Evolutionary conservation across 495 filamentous ascomycete species (phyloP).

Genomic region (Cudoniella acicularis): DNA sequence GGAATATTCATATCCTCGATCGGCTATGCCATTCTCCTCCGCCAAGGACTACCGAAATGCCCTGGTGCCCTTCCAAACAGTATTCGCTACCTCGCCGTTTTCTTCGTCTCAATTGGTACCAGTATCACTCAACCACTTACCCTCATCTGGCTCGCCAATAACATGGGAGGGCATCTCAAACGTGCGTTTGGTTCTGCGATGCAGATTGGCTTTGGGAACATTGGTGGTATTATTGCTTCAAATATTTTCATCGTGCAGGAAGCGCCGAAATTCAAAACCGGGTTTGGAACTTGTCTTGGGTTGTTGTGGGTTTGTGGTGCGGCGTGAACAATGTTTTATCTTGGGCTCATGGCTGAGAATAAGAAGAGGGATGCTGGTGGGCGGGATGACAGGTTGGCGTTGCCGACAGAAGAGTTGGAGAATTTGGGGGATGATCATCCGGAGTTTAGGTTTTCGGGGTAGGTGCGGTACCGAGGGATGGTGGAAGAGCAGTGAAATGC

Average conservation of each 20-base stretch:
- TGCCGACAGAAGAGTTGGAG: slow-evolving; percentile 30
- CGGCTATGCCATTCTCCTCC: slow-evolving; percentile 43
- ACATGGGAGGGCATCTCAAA: slow-evolving; percentile 59
- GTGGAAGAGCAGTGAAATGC: no score
- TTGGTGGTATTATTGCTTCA: slow-evolving; percentile 52
- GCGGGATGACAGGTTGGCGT: slow-evolving; percentile 31
- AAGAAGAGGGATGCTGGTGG: slow-evolving; percentile 28
- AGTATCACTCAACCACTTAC: slow-evolving; percentile 33
- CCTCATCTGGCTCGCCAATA: slow-evolving; percentile 39
- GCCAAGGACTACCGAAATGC: background rate
- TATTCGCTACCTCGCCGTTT: slow-evolving; percentile 37
- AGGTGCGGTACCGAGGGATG: no score
- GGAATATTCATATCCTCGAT: slow-evolving; percentile 44
- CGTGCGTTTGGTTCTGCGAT: slow-evolving; percentile 52
- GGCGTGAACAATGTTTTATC: slow-evolving; percentile 25
- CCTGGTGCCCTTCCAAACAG: no score
- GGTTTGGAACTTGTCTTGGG: no score
- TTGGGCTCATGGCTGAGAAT: slow-evolving; percentile 27
- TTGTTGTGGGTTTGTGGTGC: slow-evolving; percentile 26
- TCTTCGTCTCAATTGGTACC: slow-evolving; percentile 33
- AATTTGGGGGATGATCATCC: slow-evolving; percentile 42
- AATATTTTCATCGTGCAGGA: slow-evolving; percentile 43
- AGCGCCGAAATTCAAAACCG: slow-evolving; percentile 46
- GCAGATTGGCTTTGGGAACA: slow-evolving; percentile 53
- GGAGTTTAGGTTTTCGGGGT: slow-evolving; percentile 40